phyloP scores from a whole-genome alignment of 176 grass and related monocot genomes.

The Oryza coarctata region DNA sequence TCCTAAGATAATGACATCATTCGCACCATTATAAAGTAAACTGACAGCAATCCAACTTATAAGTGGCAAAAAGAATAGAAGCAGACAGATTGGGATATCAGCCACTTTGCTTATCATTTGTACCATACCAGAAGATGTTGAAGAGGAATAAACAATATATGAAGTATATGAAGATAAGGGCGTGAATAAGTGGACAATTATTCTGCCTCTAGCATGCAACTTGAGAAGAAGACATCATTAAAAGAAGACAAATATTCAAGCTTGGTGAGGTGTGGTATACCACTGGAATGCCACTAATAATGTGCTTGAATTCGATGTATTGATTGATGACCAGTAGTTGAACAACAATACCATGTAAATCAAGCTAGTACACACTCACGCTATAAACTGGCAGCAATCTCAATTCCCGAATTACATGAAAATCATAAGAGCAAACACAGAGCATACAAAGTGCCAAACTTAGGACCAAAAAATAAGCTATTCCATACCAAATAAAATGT shows the following conservation, averaged over 20 bases:
- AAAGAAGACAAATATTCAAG: not conserved
- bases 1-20: not conserved
- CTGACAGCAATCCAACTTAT: slow-evolving; percentile 16
- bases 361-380: not conserved
- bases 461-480: not conserved
- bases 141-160: not conserved
- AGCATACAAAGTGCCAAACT: not conserved
- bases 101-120: not conserved
- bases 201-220: not conserved
- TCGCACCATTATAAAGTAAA: slow-evolving; percentile 22
- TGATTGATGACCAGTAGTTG: not conserved
- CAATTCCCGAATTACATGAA: not conserved
- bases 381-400: not conserved
- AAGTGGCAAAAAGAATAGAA: not conserved
- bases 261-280: not conserved
- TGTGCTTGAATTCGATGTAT: not conserved
- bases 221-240: not conserved
- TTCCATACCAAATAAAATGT: not conserved
- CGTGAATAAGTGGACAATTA: not conserved
- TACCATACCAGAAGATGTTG: not conserved
- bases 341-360: not conserved
- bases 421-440: not conserved
- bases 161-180: not conserved
- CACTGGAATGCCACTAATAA: not conserved
- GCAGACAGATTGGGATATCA: not conserved